Evolutionary conservation across 2,329 filamentous ascomycete species (phyloP), one percentile per base, ranked within the genome.

Genomic region (Fusarium decemcellulare): DNA sequence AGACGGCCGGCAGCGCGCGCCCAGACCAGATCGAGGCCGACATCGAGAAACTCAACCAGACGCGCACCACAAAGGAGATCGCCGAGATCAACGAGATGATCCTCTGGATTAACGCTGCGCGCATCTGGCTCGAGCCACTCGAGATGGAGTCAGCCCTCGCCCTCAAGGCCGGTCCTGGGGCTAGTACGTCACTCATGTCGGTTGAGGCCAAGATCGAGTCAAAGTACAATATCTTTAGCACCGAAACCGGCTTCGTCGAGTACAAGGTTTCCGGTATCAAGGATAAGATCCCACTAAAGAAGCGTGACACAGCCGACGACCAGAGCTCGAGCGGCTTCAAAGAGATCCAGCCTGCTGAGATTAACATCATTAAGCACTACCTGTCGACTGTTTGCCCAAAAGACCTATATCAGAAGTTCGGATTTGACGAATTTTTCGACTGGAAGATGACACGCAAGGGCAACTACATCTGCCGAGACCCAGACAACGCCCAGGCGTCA

Each of bases 71-170:
- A 5, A 79, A 78, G 42, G 78, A 81, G 53, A 79, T 81, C 5
- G 50, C 72, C 10, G 78, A 81, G 46, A 80, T 80, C 48, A 81
- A 81, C 52, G 79, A 80, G 55, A 77, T 81, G 14, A 78, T 81
- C 27, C 64, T 77, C n/a, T 81, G 79, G 78, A 58, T 80, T 10
- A 73, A 76, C 30, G 59, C 54, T 8, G 77, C 72, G 4, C 60
- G 70, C 15, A 52, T 62, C 3, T 79, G 72, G 65, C 69, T 78
- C 34, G 4, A 4, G 9, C 34, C 34, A 3, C 14, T 5, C 10
- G 34, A 36, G 34, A 36, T 36, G 34, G 34, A 36, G 34, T 10
- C 10, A 3, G 34, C 34, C 34, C 14, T 36, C 10, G 34, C 34
- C 10, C 34, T 69, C 14, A 55, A 42, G n/a, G 30, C 46, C 5